Evolutionary conservation across 495 filamentous ascomycete genomes (phyloP), one percentile per base, ranked within the genome.

Genomic region (Aspergillus affinis): DNA sequence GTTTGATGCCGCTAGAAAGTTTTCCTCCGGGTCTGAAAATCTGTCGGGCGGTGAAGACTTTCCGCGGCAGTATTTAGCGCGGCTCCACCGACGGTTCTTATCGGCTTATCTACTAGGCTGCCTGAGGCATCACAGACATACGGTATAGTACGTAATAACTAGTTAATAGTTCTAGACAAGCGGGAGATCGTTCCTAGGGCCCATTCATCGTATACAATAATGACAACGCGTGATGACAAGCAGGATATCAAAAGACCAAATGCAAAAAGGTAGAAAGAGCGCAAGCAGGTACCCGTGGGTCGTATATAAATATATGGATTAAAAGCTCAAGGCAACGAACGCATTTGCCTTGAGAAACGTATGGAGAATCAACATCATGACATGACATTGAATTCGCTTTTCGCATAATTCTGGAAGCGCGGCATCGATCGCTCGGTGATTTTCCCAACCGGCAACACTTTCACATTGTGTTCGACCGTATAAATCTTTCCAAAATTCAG

Each of bases 401-500:
- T 58, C 0, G 63, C 62, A 54, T 74, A 80, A 6, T 44, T 26
- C 3, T 53, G 27, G 20, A 80, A 70, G 6, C 61, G 65, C 4
- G 63, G 29, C 51, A 73, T 65, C 4, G 72, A 75, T 17, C 48
- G 27, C 0, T 65, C 44, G 9, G 61, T 54, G 8, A 79, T 63
- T 17, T 51, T 52, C 0, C 78, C 80, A 30, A 78, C 68, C 0
- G 72, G 60, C 8, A 68, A 61, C 6, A 81, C 76, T 54, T 77
- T 80, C 13, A 77, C 56, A 49, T 81, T 78, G 54, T 81, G 74
- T 58, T 82, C 77, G 23, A 80, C 76, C 0, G 79, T 77, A 62
- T 82, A 76, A 4, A 74, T 60, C 50, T 82, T 82, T 15, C 70
- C 75, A 52, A 77, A 81, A 49, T 82, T 81, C 19, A 82, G 48